Evolutionary conservation across 225 moss, liverwort and hornwort species (phyloP), one percentile per base, ranked within the genome.

Genomic region (Polytrichum formosum): DNA sequence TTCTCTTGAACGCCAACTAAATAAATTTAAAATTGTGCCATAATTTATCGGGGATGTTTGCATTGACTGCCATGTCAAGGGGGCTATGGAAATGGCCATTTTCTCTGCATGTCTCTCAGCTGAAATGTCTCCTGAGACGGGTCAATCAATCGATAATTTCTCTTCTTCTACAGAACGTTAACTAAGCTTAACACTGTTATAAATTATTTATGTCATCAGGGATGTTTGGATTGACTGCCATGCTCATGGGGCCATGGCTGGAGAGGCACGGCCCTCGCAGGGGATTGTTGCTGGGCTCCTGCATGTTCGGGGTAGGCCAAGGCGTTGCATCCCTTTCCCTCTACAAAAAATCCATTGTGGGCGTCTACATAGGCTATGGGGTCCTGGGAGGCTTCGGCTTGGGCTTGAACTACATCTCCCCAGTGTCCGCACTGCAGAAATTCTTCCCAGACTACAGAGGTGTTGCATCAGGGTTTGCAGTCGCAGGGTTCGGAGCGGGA

Each of bases 381-480:
- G 7, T 84, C 0, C 73, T 81, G 2, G 84, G 84, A 3, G 84
- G 84, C 2, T 81, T 84, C 37, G 84, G 84, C 0, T 67, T 84
- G 5, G 84, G 90, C 5, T 56, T 92, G 30, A 82, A 79, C 68
- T 92, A 92, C 77, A 92, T 92, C n/a, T 90, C 76, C 5, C 92
- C 92, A 7, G 92, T 92, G 2, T 92, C 92, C 2, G 88, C 92
- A 8, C 81, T 92, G 8, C 90, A 90, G 70, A 92, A 92, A 20
- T 92, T 78, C 67, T 92, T 92, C 72, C 92, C 92, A 0, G 92
- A 92, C 56, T 75, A 60, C 58, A 70, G 90, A 58, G 92, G 92
- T 0, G 84, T 92, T 1, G 92, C 92, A 0, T 80, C 90, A 16
- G 92, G 92, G 19, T 90, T 92, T 28, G 92, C 92, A 0, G 90